A percentile compares a stretch with the other conserved stretches of the same genome.
Evolutionary conservation across 352 stramenopile genomes (phyloP).

Genomic region (Phytophthora palmivora): DNA sequence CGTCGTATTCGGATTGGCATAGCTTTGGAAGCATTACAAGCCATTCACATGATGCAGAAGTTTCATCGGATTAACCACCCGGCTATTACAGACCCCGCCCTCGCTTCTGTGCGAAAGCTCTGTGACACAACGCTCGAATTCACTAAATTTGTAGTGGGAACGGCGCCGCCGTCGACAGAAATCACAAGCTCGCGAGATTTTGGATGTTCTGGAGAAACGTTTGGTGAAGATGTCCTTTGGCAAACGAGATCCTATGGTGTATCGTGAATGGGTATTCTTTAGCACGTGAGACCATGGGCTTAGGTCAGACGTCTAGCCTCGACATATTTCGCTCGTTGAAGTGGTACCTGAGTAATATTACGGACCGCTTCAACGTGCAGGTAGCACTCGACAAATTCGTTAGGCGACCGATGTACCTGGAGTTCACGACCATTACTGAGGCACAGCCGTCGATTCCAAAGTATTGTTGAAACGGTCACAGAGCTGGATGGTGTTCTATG

Average conservation of each 20-base stretch:
- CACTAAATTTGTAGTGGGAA: slow-evolving; percentile 21
- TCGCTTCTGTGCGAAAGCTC: slow-evolving; percentile 19
- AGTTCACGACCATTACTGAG: slow-evolving; percentile 11
- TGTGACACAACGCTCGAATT: slow-evolving; percentile 26
- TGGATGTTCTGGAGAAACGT: slow-evolving; percentile 35
- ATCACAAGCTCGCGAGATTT: slow-evolving; percentile 22
- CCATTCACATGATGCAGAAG: slow-evolving; percentile 43
- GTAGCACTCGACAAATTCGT: too few species aligned
- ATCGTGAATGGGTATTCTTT: slow-evolving; percentile 22
- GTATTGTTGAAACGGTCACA: not conserved
- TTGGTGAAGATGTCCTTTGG: slow-evolving; percentile 23
- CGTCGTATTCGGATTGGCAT: slow-evolving; percentile 2
- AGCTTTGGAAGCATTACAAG: slow-evolving; percentile 4
- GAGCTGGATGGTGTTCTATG: slow-evolving; percentile 21
- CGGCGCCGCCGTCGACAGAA: slow-evolving; percentile 24
- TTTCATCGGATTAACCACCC: slow-evolving; percentile 28
- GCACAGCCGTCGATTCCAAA: slow-evolving; percentile 1
- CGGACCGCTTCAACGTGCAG: too few species aligned
- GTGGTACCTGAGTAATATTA: too few species aligned
- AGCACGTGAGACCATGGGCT: slow-evolving; percentile 18
- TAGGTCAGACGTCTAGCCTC: slow-evolving; percentile 10
- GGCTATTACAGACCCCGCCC: not conserved
- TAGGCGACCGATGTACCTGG: too few species aligned
- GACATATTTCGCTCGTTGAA: slow-evolving; percentile 9
- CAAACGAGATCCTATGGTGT: slow-evolving; percentile 8